Base-by-base conservation (phyloP, 306 rosid species). In the Abrus precatorius region DNA sequence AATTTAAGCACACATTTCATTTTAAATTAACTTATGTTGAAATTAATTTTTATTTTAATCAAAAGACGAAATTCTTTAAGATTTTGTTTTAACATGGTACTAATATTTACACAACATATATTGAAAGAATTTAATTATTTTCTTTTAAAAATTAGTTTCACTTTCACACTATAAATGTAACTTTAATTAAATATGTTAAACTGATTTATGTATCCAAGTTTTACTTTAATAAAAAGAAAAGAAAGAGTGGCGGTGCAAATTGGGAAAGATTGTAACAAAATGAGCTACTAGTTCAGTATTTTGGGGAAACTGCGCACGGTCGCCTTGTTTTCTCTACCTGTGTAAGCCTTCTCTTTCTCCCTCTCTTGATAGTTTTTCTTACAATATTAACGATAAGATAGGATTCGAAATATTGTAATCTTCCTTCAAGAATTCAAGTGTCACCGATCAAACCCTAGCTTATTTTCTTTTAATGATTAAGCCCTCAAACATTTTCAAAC, bases 381-480 rank as follows among this genome's bases (percentile, higher is more conserved):
- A 28, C 63, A 12, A 54, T 70, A 44, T 61, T 14, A 56, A 57
- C 28, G 20, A 4, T 11, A 20, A 20, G 20, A n/a, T 41, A 36
- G 45, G 69, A 45, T 74, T 29, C 41, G 0, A 44, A 57, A 69
- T 33, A 10, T 9, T 54, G 27, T 1, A 34, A 61, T 48, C 32
- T 73, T 74, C 57, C 9, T 27, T 48, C 28, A 20, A 53, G 44
- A n/a, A 64, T 67, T 41, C 57, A 64, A 45, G 27, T 9, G 5
- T 60, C 60, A 11, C 11, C 29, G 11, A 33, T 43, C 72, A 63
- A 84, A 52, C 55, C 77, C 80, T 62, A 61, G 62, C 12, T 68
- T 20, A 36, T 3, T 40, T 64, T 20, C 44, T 32, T 47, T 32
- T 61, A 36, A 11, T 12, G 5, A 62, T 62, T 62, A 34, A 62